phyloP scores from a whole-genome alignment of 2,329 filamentous ascomycete genomes.

The Colletotrichum sojae region DNA sequence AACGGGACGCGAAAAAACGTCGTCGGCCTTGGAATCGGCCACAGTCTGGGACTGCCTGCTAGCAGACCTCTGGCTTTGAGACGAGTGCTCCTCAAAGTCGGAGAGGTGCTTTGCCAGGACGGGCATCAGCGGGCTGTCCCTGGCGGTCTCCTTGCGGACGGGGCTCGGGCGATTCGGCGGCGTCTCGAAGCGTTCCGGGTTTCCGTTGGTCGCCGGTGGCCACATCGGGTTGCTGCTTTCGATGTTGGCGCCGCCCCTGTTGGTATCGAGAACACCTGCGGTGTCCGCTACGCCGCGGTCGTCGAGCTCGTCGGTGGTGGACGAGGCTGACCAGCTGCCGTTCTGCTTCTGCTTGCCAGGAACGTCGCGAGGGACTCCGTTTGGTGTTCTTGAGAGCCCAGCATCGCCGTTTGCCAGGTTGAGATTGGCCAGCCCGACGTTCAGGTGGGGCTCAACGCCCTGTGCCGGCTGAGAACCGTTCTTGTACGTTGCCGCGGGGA shows the following conservation, averaged over 20 bases:
- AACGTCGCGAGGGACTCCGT: not conserved
- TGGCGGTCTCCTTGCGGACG: not conserved
- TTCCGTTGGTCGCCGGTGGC: not conserved
- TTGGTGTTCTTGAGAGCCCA: not conserved
- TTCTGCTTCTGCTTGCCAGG: not conserved
- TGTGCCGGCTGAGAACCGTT: not conserved
- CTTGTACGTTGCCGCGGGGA: not conserved
- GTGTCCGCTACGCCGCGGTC: not conserved
- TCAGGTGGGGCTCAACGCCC: not conserved
- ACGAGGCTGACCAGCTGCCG: not conserved
- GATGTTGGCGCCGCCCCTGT: not conserved
- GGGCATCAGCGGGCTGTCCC: conserved; percentile 1
- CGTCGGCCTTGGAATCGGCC: not conserved
- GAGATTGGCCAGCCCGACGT: not conserved
- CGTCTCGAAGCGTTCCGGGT: not conserved
- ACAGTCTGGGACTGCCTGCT: not conserved
- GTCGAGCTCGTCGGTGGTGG: not conserved
- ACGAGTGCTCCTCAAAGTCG: conserved; percentile 4
- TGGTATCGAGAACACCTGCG: not conserved
- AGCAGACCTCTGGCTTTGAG: not conserved
- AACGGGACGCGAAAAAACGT: not conserved
- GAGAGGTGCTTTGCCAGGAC: conserved; percentile 13
- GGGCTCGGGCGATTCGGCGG: not conserved
- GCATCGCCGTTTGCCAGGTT: not conserved
- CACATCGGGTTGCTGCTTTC: not conserved